These are phyloP conservation scores for Neurospora tetraspora DNA, from an alignment of 495 filamentous ascomycete genomes.

Conservation along the genomic window DNA sequence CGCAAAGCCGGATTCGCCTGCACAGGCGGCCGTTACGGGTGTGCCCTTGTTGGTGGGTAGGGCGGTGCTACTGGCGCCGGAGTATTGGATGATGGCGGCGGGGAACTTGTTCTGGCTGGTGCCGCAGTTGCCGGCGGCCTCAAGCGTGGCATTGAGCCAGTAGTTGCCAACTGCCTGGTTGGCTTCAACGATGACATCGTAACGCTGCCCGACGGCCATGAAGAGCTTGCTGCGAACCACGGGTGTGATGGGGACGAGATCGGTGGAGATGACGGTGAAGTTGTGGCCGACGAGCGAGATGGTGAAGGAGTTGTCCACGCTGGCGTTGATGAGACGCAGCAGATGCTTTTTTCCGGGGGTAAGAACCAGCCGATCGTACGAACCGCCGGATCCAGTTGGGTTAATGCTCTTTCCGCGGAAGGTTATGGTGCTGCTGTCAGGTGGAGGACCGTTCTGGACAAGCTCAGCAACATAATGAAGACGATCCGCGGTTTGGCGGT, in stretches of 20 bases:
- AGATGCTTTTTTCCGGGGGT: constrained; percentile 36
- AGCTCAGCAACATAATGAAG: constrained; percentile 13
- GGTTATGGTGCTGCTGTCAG: constrained; percentile 20
- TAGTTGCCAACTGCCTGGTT: constrained; percentile 42
- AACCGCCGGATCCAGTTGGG: constrained; percentile 17
- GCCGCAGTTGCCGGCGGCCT: constrained; percentile 17
- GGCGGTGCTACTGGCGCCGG: constrained; percentile 11
- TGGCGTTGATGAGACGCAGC: constrained; percentile 48
- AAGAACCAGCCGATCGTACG: constrained; percentile 27
- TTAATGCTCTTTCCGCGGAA: constrained; percentile 34
- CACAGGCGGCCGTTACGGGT: constrained; percentile 9
- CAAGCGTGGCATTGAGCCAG: constrained; percentile 43
- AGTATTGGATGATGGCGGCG: constrained; percentile 34
- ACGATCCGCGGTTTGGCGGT: constrained; percentile 22
- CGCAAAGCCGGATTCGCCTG: constrained; percentile 14
- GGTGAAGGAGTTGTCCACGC: constrained; percentile 38
- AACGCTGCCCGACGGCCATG: constrained; percentile 59
- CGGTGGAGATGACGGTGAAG: constrained; percentile 42
- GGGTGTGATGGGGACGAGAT: constrained; percentile 43
- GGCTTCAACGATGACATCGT: constrained; percentile 58
- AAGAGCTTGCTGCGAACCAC: constrained; percentile 31
- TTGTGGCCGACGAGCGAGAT: constrained; percentile 44
- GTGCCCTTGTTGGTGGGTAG: constrained; percentile 16
- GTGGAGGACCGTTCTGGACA: constrained; percentile 14
- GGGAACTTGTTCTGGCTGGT: constrained; percentile 13